Evolutionary conservation across 768 basidiomycete species (phyloP).

Genomic region (Rhodotorula graminis): DNA sequence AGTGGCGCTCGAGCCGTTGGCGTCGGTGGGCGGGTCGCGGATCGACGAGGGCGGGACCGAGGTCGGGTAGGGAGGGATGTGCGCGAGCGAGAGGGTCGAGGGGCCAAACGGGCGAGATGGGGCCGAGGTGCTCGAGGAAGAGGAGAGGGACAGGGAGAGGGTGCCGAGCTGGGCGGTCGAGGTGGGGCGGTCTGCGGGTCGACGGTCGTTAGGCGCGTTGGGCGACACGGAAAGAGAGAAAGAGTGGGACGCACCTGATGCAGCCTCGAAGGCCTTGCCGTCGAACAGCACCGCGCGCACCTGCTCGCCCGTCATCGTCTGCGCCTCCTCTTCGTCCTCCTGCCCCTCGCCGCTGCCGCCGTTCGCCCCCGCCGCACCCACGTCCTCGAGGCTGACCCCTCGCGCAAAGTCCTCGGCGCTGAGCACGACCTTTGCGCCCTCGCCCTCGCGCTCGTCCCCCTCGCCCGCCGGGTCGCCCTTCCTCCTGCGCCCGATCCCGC

Average conservation of each 20-base stretch:
- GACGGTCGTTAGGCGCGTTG: no score
- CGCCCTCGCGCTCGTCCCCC: background rate
- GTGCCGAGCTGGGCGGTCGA: constrained; percentile 21
- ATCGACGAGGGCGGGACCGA: constrained; percentile 31
- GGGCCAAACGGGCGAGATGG: constrained; percentile 2
- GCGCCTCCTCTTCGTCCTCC: constrained; percentile 6
- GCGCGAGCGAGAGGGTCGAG: background rate
- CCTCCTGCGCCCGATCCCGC: constrained; percentile 41
- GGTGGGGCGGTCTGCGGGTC: background rate
- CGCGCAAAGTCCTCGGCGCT: constrained; percentile 30
- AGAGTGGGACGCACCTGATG: background rate
- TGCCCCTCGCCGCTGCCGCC: no score
- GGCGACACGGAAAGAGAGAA: background rate
- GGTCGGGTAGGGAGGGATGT: constrained; percentile 23
- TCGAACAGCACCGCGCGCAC: constrained; percentile 32
- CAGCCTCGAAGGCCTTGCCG: constrained; percentile 4
- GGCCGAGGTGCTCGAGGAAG: background rate
- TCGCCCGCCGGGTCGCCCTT: no score
- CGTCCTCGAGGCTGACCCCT: constrained; percentile 23
- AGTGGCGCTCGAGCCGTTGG: background rate
- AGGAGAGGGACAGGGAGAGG: constrained; percentile 22
- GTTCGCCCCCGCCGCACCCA: background rate
- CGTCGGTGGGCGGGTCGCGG: constrained; percentile 9
- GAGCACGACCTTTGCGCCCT: constrained; percentile 13
- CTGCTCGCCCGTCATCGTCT: constrained; percentile 24